phyloP scores from a whole-genome alignment of 83 land plant species.

The Picea engelmannii region DNA sequence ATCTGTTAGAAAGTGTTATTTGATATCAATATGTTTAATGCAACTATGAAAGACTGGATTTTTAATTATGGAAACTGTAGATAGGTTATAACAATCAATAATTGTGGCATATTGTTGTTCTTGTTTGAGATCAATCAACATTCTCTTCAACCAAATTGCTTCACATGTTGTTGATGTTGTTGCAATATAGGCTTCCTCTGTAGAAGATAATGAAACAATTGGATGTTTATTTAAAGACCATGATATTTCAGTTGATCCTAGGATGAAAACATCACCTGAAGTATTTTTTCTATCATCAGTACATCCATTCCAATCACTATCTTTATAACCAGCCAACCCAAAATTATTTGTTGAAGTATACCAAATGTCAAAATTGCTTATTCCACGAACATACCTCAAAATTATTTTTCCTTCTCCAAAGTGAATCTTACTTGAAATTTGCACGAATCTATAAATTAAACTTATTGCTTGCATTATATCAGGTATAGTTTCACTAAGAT shows the following conservation, averaged over 20 bases:
- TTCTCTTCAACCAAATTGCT: conserved; percentile 4
- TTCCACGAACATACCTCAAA: too few relatives aligned
- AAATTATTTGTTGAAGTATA: background rate
- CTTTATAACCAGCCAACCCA: conserved; percentile 9
- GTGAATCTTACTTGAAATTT: too few relatives aligned
- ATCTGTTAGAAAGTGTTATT: too few relatives aligned
- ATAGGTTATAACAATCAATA: too few relatives aligned
- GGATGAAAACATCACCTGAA: conserved; percentile 7
- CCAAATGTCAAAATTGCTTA: conserved; percentile 2
- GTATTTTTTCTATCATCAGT: conserved; percentile 15
- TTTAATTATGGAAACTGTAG: too few relatives aligned
- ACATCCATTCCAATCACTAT: conserved; percentile 21
- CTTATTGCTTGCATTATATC: too few relatives aligned
- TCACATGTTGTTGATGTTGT: background rate
- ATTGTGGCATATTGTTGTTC: too few relatives aligned
- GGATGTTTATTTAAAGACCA: conserved; percentile 21
- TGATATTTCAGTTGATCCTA: conserved; percentile 20
- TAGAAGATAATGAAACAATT: background rate
- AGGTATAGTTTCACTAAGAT: conserved; percentile 14
- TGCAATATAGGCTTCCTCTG: background rate
- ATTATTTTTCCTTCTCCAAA: too few relatives aligned
- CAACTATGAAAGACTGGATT: too few relatives aligned
- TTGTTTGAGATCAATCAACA: background rate
- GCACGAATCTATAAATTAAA: too few relatives aligned
- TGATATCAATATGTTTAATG: too few relatives aligned